Evolutionary conservation across 257 asterid genomes (phyloP), one percentile per base, ranked within the genome.

Genomic region (Agastache rugosa): DNA sequence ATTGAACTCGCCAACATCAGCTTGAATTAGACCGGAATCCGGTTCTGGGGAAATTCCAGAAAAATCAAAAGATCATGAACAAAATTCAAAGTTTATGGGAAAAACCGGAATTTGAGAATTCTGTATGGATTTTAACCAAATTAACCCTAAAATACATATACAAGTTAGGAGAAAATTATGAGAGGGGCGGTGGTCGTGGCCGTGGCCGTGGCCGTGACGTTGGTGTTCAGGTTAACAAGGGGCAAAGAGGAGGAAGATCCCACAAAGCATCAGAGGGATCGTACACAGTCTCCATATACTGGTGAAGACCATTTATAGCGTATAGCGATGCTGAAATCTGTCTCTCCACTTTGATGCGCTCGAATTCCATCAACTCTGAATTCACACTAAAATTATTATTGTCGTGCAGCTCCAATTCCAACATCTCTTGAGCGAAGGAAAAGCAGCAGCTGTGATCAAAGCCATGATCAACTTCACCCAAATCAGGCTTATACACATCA

Each of bases 251-350:
- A 37, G 93, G 93, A 27, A 85, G 95, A 81, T 91, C 97, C 95
- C 93, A 90, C 66, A 88, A 47, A 41, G 91, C 67, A 42, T 86
- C 85, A 5, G 55, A 76, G 58, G 92, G 90, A 84, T 89, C 88
- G 73, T 34, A 79, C 0, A 85, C 78, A 5, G 78, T 75, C 72
- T 88, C 87, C 95, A 88, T 85, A 39, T 91, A 91, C 73, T 88
- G 91, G n/a, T 87, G 93, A 67, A 88, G 85, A 15, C 90, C 97
- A 69, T 88, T 87, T 22, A 87, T 83, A 7, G 95, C 95, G 41
- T 87, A 88, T 27, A 91, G 93, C 3, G 97, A 91, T 11, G 97
- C 97, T 22, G 97, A 88, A 59, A 91, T 87, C 83, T 87, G 91
- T 73, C 95, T 84, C 77, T 91, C 95, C 1, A 88, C 91, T 76